phyloP scores from a whole-genome alignment of 2,329 filamentous ascomycete genomes.

The Monosporascus sp. region DNA sequence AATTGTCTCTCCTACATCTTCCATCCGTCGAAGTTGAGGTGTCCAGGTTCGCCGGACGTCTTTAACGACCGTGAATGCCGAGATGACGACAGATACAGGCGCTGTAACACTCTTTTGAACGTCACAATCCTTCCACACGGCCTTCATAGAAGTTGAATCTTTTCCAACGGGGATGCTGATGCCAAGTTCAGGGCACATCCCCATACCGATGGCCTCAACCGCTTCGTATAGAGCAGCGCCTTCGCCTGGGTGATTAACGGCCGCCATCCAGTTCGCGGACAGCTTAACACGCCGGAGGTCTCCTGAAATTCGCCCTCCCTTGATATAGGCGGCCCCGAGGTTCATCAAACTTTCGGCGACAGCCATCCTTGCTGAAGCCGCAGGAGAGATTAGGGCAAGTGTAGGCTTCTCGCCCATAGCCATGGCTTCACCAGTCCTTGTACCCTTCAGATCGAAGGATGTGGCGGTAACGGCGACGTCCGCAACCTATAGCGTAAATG shows the following conservation, averaged over 20 bases:
- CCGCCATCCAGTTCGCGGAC: slow-evolving; percentile 98
- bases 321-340: slow-evolving; percentile 65
- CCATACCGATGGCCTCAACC: slow-evolving; percentile 87
- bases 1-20: slow-evolving; percentile 84
- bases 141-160: slow-evolving; percentile 99
- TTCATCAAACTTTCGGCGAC: slow-evolving; percentile 93
- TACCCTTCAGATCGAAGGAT: slow-evolving; percentile 61
- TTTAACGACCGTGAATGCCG: slow-evolving; percentile 80
- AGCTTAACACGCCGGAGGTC: slow-evolving; percentile 76
- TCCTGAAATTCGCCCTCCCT: slow-evolving; percentile 42
- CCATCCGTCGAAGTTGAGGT: slow-evolving; percentile 73
- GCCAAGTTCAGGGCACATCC: slow-evolving; percentile 83
- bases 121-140: slow-evolving; percentile 76
- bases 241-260: slow-evolving; percentile 88
- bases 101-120: slow-evolving; percentile 82
- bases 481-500: slow-evolving; percentile 42
- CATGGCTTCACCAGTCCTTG: slow-evolving; percentile 88
- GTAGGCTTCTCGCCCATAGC: slow-evolving; percentile 49
- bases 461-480: slow-evolving; percentile 91
- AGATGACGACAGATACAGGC: slow-evolving; percentile 85
- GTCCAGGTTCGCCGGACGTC: slow-evolving; percentile 89
- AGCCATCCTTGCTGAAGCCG: slow-evolving; percentile 91
- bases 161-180: slow-evolving; percentile 95
- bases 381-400: slow-evolving; percentile 82
- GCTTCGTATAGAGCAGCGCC: slow-evolving; percentile 90